Evolutionary conservation across 2,329 filamentous ascomycete species (phyloP), one percentile per base, ranked within the genome.

Genomic region (Colletotrichum sp.): DNA sequence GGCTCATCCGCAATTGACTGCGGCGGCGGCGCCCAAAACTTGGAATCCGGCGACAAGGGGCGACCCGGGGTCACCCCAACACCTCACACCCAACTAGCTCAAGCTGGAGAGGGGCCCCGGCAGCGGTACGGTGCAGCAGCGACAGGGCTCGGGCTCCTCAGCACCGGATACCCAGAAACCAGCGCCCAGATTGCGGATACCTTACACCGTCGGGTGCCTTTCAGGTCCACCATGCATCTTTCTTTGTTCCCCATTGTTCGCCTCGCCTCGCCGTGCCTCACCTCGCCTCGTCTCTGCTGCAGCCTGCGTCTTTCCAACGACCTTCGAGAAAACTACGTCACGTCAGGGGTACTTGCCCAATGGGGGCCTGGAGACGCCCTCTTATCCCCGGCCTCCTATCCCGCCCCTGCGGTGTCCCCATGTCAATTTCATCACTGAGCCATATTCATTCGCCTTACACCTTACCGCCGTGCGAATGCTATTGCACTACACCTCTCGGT

Each of bases 311-410:
- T 36, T 73, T 73, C 73, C 38, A 75, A 73, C 64, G 34, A 58
- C 70, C 64, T 75, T 75, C 70, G 43, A 75, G 70, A 75, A 75
- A 57, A 67, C 64, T 65, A 75, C 73, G 73, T 75, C 73, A 75
- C 73, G 18, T 18, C 28, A 65, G 57, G 43, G 57, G 28, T 18
- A 18, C 18, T 24, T 21, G 65, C 58, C 73, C 73, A 75, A 73
- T 69, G 21, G 66, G 64, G 32, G 34, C 48, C 70, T 48, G 65
- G 65, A 16, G 26, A 34, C 60, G 58, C 18, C 57, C 15, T 65
- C 70, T 43, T 28, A 30, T 32, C 57, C 57, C 57, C 57, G 28
- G 34, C 26, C 57, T 21, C 26, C 43, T 58, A 58, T 69, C 52
- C 70, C 64, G 58, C 48, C 70, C 70, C 70, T 75, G 52, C 48